Conservation (phyloP, 1,284 basidiomycete genomes). For the Trametes polyzona region DNA sequence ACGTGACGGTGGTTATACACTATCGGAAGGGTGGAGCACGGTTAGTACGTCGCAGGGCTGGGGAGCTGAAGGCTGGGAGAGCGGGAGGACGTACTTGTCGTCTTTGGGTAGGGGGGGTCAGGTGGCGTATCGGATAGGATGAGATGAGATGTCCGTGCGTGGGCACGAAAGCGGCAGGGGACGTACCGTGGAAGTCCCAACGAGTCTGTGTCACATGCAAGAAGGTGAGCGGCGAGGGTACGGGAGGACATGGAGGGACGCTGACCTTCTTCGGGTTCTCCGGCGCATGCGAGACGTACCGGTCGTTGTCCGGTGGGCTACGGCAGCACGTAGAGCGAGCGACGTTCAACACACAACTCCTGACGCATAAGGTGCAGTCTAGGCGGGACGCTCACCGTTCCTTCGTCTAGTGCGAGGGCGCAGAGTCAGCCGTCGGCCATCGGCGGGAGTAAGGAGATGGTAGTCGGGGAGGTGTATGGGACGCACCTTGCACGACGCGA, state of each 20-base stretch:
- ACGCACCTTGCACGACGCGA: conserved; percentile 81
- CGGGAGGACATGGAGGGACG: conserved; percentile 21
- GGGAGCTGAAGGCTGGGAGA: no score
- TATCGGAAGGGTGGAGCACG: not conserved
- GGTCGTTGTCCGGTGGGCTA: conserved; percentile 79
- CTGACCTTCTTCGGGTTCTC: conserved; percentile 86
- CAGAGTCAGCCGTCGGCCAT: conserved; percentile 10
- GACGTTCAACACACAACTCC: not conserved
- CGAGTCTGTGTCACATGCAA: conserved; percentile 50
- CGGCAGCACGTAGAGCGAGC: not conserved
- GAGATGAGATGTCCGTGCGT: not conserved
- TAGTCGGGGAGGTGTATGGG: not conserved
- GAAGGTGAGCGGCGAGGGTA: not conserved
- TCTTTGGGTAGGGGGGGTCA: conserved; percentile 31
- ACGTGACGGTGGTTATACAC: not conserved
- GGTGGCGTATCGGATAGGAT: no score
- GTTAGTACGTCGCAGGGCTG: not conserved
- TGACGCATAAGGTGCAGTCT: no score
- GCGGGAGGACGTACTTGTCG: conserved; percentile 43
- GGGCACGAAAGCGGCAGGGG: not conserved
- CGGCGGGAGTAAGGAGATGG: not conserved
- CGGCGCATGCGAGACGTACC: conserved; percentile 78
- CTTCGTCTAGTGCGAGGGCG: conserved; percentile 71
- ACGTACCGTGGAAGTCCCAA: conserved; percentile 77
- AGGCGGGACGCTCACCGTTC: conserved; percentile 55